Base-by-base conservation (phyloP, 176 grass and related monocot species). In the Aegilops speltoides region DNA sequence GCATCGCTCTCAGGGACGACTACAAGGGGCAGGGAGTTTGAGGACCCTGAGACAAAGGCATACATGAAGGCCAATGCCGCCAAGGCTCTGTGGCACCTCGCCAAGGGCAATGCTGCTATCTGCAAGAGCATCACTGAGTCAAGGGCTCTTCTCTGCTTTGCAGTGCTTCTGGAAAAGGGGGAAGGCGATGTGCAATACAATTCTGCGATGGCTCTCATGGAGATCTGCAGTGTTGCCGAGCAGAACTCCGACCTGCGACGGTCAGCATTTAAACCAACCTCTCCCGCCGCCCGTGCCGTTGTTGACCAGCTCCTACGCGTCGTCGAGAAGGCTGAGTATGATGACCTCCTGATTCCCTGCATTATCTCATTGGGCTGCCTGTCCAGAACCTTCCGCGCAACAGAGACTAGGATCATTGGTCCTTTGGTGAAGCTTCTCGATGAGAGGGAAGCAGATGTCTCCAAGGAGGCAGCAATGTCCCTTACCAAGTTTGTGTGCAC, bases 41-140 rank as follows among this genome's bases (percentile, higher is more conserved):
- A 96, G 80, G 92, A 96, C 67, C 90, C 94, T 2, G 89, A 94
- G 43, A 99, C 92, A 8, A 96, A 99, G 87, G 88, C 92, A 7
- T 82, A 90, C 82, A 94, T 99, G 97, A 99, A 99, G 24, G 97
- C 97, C 60, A 99, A 96, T 80, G 92, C 97, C 0, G 97, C 97
- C 8, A 99, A 96, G 86, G 97, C 97, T 0, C 48, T 99, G 87
- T 96, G 94, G 94, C 90, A 88, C 31, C 92, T 99, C 29, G 90
- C 94, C 61, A 96, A 83, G 85, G 92, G 88, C 77, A 99, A 99
- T 72, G 77, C 89, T 16, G 90, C 88, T 36, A 93, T 96, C 84
- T 99, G 94, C 24, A 99, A 94, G 87, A 99, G 78, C 92, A 94
- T 99, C 89, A 99, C 97, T 1, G 94, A 99, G 85, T 99, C 94